Conservation (phyloP, 805 yeast genomes). For the Starmerella apicola region DNA sequence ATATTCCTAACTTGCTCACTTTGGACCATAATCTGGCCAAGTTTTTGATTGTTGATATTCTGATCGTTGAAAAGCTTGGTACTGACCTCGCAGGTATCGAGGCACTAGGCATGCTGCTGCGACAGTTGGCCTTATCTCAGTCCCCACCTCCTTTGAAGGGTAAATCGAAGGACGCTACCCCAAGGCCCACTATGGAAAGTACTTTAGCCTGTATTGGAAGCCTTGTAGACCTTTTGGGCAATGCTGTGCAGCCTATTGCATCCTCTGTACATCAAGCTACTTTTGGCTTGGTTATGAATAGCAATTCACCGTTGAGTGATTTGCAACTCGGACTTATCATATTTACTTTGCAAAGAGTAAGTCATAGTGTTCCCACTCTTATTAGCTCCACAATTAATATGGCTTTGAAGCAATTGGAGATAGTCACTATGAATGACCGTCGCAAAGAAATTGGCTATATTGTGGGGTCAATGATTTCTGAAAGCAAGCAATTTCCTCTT, state of each 20-base stretch:
- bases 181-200: constrained; percentile 5
- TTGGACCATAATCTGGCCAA: constrained; percentile 10
- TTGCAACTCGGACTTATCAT: constrained; percentile 6
- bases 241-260: constrained; percentile 16
- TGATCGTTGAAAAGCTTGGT: constrained; percentile 7
- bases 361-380: constrained; percentile 13
- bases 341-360: constrained; percentile 8
- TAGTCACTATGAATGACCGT: background rate
- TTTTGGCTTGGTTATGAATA: constrained; percentile 16
- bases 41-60: constrained; percentile 12
- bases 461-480: constrained; percentile 14
- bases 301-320: constrained; percentile 3
- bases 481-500: constrained; percentile 7
- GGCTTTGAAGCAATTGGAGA: constrained; percentile 15
- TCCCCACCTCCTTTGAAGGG: constrained; percentile 1
- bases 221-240: constrained; percentile 10
- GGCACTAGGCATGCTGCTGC: constrained; percentile 11
- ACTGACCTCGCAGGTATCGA: constrained; percentile 16
- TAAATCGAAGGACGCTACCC: background rate
- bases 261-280: constrained; percentile 18
- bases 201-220: constrained; percentile 13
- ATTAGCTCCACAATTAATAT: constrained; percentile 12
- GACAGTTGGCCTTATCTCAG: constrained; percentile 16
- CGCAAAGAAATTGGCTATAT: constrained; percentile 12
- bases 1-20: constrained; percentile 9